Evolutionary conservation across 768 basidiomycete genomes (phyloP), one percentile per base, ranked within the genome.

Genomic region (Boletus vermiculosoides): DNA sequence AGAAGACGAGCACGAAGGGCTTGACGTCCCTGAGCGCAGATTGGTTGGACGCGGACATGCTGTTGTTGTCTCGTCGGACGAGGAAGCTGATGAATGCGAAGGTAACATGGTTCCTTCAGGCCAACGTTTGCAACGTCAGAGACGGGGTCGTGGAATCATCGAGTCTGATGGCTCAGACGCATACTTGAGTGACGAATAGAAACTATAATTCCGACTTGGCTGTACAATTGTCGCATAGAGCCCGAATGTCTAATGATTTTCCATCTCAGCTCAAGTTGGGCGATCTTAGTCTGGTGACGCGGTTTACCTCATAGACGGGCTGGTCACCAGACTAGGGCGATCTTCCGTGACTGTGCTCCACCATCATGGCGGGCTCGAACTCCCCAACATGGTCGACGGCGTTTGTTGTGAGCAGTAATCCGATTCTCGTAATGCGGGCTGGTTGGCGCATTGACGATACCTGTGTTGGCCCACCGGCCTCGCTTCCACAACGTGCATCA

Each of bases 401-500:
- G 34, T 50, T 37, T 41, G 40, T 22, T 3, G 11, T 6, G n/a
- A 8, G 20, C n/a, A 41, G 28, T 12, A 5, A 22, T 30, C 15
- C 22, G 22, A 40, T 50, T 58, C 33, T 49, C 31, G 42, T 59
- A 13, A 59, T 45, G 31, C 9, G 7, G 37, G 58, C 50, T 60
- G 58, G 58, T 31, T 48, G 42, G 42, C 36, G 56, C 56, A 28
- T 52, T 45, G 54, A 33, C 20, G n/a, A 54, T 30, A 16, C 11
- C 37, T 44, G 51, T 50, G 51, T 22, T 23, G 18, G 53, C 64
- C 46, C 61, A 45, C 58, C 13, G 31, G 47, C 69, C 72, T 70
- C 72, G 23, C 59, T 18, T 23, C 5, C 7, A n/a, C 62, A 65
- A 65, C 71, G 66, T 72, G 71, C 54, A 62, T 63, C 59, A 62